Evolutionary conservation across 495 filamentous ascomycete species (phyloP), one percentile per base, ranked within the genome.

Genomic region (Lophiotrema nucula): DNA sequence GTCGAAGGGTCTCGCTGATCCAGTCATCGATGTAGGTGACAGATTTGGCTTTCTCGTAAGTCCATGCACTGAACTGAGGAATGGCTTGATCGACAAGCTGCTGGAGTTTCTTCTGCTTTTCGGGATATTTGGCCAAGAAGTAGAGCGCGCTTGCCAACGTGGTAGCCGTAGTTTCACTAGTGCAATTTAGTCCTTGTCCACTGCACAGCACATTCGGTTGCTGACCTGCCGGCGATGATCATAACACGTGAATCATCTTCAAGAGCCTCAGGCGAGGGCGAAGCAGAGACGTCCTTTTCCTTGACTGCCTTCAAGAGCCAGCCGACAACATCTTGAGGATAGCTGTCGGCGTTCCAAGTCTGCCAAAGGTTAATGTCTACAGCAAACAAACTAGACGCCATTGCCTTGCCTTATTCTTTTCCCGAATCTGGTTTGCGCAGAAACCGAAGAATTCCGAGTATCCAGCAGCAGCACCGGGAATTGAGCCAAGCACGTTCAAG

Each of bases 1-100:
- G 64, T 0, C 83, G 72, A 33, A 86, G 66, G 0, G 81, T 71
- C 66, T 88, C 83, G 23, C 76, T 74, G 59, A 83, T 81, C 21
- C 78, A 70, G 11, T 71, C 70, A 49, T 79, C 76, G 18, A 84
- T 61, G 52, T 77, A 64, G 12, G 47, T 50, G 10, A 63, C 55
- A 12, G 59, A 23, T 25, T 64, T 53, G 21, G 65, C 39, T 13
- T 55, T 51, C 6, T 59, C 58, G 50, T 57, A 53, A 2, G 42
- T 50, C 56, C 58, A 66, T 6, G 60, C 45, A 5, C 45, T 16
- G 15, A 48, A 37, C 3, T 18, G 18, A 10, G 58, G 44, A 2
- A 59, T 46, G 15, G 65, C 58, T 12, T 43, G 47, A 25, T 50
- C 28, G 3, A 70, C 25, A 44, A 67, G 62, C 3, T 50, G 38